phyloP scores from a whole-genome alignment of 2,329 filamentous ascomycete genomes.

The Raffaelea albimanens region DNA sequence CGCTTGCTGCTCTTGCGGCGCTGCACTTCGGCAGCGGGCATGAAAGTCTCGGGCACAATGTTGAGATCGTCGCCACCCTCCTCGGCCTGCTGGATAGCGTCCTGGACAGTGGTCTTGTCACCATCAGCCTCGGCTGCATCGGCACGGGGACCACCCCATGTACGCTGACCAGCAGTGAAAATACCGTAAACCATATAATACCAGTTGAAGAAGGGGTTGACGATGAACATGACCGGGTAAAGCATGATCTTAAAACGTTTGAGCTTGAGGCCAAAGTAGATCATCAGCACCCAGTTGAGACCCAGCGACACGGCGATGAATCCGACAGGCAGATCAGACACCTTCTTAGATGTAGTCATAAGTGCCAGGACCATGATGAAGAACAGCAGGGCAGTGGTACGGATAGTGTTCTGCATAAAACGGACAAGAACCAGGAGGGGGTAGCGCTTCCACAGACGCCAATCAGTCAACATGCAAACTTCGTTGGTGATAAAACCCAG shows the following conservation, averaged over 20 bases:
- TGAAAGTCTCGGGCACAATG: conserved; percentile 79
- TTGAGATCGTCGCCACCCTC: conserved; percentile 80
- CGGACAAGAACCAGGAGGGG: conserved; percentile 77
- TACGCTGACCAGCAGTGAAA: conserved; percentile 86
- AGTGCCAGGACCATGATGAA: conserved; percentile 88
- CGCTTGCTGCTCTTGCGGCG: conserved; percentile 17
- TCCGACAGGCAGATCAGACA: conserved; percentile 74
- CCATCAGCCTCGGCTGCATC: conserved; percentile 76
- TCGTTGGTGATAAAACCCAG: conserved; percentile 97
- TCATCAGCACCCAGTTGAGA: conserved; percentile 89
- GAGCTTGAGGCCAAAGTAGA: conserved; percentile 86
- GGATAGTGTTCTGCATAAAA: conserved; percentile 93
- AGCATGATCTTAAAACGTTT: conserved; percentile 88
- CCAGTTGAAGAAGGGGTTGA: conserved; percentile 98
- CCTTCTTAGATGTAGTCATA: conserved; percentile 69
- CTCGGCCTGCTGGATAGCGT: conserved; percentile 76
- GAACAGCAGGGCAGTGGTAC: conserved; percentile 87
- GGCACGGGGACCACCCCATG: conserved; percentile 88
- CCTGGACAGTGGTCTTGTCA: conserved; percentile 61
- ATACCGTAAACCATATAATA: conserved; percentile 96
- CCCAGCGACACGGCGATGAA: conserved; percentile 91
- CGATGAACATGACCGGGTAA: conserved; percentile 88
- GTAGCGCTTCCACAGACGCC: conserved; percentile 83
- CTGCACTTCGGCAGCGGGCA: conserved; percentile 39
- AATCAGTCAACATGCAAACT: conserved; percentile 94